Evolutionary conservation across 495 filamentous ascomycete species (phyloP).

Genomic region (Margaritispora aquatica): DNA sequence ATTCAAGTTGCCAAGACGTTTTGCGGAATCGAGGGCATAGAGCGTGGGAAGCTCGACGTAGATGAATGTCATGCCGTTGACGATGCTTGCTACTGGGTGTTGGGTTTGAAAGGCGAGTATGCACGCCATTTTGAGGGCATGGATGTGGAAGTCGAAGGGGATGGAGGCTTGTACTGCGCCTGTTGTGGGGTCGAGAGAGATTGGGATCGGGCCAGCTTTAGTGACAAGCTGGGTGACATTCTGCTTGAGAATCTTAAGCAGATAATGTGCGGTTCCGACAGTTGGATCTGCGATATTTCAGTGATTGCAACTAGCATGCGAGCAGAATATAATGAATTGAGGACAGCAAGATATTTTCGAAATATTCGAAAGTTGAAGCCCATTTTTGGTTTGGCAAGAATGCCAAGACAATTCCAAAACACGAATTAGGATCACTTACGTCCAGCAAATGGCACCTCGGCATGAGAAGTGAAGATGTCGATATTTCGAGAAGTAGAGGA

Average conservation of each 20-base stretch:
- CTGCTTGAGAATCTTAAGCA: neutral
- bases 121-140: conserved; percentile 64
- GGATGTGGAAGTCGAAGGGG: conserved; percentile 62
- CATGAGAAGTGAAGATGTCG: conserved; percentile 62
- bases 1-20: neutral
- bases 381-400: no score
- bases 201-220: conserved; percentile 54
- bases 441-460: conserved; percentile 69
- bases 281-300: conserved; percentile 34
- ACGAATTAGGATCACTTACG: conserved; percentile 34
- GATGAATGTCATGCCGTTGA: conserved; percentile 65
- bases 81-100: conserved; percentile 32
- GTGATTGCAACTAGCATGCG: no score
- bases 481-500: conserved; percentile 33
- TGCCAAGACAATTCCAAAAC: neutral
- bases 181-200: conserved; percentile 28
- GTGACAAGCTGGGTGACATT: conserved; percentile 30
- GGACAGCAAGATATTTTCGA: no score
- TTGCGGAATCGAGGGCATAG: conserved; percentile 31
- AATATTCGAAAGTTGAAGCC: no score
- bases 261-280: conserved; percentile 3
- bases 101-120: conserved; percentile 27
- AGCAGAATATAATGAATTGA: no score
- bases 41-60: conserved; percentile 44
- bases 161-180: conserved; percentile 45